A percentile compares a stretch with the other conserved stretches of the same genome.
Evolutionary conservation across 1,284 basidiomycete species (phyloP).

Genomic region (Cryptococcus hybrid): DNA sequence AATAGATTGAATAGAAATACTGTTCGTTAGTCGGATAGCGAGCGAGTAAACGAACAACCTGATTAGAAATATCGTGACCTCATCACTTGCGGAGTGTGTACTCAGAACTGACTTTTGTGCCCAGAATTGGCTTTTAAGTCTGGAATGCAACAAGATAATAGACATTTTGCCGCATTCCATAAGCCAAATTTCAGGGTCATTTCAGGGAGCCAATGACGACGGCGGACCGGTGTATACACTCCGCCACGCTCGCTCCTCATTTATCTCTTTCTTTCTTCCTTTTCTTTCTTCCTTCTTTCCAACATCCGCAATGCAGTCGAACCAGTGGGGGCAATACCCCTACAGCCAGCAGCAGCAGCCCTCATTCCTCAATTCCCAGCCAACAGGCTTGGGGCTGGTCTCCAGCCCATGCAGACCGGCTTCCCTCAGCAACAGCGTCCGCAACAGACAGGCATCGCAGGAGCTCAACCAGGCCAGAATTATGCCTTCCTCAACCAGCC

Average conservation of each 20-base stretch:
- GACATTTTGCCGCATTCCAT: no score
- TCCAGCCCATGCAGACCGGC: slow-evolving; percentile 58
- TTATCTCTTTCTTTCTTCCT: slow-evolving; percentile 1
- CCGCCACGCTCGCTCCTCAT: background rate
- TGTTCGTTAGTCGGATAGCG: no score
- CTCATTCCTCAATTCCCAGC: slow-evolving; percentile 26
- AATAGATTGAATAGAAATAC: no score
- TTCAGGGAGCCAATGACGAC: no score
- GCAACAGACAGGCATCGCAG: slow-evolving; percentile 9
- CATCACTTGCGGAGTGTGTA: no score
- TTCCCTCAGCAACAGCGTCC: slow-evolving; percentile 25
- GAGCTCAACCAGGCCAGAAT: slow-evolving; percentile 14
- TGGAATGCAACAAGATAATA: no score
- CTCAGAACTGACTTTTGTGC: no score
- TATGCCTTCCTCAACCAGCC: slow-evolving; percentile 49
- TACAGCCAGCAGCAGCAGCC: slow-evolving; percentile 21
- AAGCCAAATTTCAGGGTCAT: no score
- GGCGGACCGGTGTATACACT: no score
- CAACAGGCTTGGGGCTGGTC: slow-evolving; percentile 27
- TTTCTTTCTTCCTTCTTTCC: background rate
- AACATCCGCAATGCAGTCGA: slow-evolving; percentile 21
- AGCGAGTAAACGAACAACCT: no score
- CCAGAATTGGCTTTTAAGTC: no score
- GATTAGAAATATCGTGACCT: no score
- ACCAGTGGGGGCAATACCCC: slow-evolving; percentile 24